These are phyloP conservation scores for Hagleromyces aurorensis DNA, from an alignment of 805 yeast genomes.

Conservation along the genomic window DNA sequence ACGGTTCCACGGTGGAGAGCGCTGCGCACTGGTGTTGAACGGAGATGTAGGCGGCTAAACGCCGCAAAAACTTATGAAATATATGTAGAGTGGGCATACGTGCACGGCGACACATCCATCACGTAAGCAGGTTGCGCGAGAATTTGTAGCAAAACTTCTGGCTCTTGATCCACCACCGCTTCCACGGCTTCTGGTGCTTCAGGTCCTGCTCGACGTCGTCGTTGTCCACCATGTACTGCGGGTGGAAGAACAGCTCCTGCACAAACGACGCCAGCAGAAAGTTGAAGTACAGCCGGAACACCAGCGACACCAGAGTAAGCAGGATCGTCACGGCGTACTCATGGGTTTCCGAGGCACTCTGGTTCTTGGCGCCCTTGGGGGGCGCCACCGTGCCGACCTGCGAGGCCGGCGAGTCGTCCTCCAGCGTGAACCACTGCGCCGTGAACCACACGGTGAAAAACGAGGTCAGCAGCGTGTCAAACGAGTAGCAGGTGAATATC, in stretches of 20 bases:
- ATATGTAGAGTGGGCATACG: too few relatives aligned
- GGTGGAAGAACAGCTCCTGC: slow-evolving; percentile 43
- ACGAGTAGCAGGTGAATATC: slow-evolving; percentile 50
- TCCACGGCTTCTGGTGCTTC: slow-evolving; percentile 27
- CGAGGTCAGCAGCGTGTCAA: slow-evolving; percentile 61
- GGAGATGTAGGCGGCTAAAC: too few relatives aligned
- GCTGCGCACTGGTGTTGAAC: too few relatives aligned
- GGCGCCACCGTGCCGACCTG: slow-evolving; percentile 1
- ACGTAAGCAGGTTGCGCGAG: slow-evolving; percentile 18
- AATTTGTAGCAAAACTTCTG: slow-evolving; percentile 28
- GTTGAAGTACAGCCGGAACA: slow-evolving; percentile 51
- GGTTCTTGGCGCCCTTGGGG: slow-evolving; percentile 20
- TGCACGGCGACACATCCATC: slow-evolving; percentile 3
- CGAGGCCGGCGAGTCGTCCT: slow-evolving; percentile 25
- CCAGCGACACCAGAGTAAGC: slow-evolving; percentile 41
- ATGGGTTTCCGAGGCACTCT: slow-evolving; percentile 54
- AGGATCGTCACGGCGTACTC: slow-evolving; percentile 52
- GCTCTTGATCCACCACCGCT: slow-evolving; percentile 26
- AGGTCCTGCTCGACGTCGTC: slow-evolving; percentile 33
- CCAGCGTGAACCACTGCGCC: slow-evolving; percentile 60
- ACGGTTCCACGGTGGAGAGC: too few relatives aligned
- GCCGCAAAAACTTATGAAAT: too few relatives aligned
- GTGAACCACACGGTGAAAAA: slow-evolving; percentile 70
- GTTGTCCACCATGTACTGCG: slow-evolving; percentile 35
- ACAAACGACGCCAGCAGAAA: slow-evolving; percentile 52